Evolutionary conservation across 2,329 filamentous ascomycete species (phyloP).

Genomic region (Zopfia rhizophila): DNA sequence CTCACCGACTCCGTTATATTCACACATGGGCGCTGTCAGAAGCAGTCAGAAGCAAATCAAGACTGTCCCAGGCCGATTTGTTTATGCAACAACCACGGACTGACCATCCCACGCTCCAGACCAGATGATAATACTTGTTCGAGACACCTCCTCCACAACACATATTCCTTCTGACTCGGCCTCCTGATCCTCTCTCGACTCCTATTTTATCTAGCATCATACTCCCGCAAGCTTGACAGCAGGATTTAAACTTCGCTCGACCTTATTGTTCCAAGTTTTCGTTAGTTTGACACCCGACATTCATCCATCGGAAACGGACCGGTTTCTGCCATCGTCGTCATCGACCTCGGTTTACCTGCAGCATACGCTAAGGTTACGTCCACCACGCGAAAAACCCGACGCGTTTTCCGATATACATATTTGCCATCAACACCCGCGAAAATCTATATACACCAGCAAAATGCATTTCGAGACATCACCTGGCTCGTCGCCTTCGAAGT

Average conservation of each 20-base stretch:
- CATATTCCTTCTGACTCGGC: constrained; percentile 47
- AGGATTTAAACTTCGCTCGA: no score
- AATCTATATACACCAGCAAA: constrained; percentile 30
- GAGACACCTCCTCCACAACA: constrained; percentile 32
- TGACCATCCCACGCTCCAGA: constrained; percentile 41
- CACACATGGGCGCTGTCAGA: constrained; percentile 10
- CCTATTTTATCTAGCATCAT: neutral
- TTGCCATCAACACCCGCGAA: constrained; percentile 37
- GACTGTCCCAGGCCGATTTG: constrained; percentile 4
- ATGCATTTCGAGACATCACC: constrained; percentile 52
- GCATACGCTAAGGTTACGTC: constrained; percentile 32
- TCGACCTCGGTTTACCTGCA: constrained; percentile 43
- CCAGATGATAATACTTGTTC: constrained; percentile 43
- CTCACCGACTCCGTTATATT: constrained; percentile 38
- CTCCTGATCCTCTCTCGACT: constrained; percentile 38
- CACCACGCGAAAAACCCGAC: constrained; percentile 19
- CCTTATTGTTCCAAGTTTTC: constrained; percentile 21
- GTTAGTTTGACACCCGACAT: constrained; percentile 27
- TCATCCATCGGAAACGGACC: constrained; percentile 23
- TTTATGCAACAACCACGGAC: constrained; percentile 30
- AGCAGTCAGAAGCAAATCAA: constrained; percentile 40
- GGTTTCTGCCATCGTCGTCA: constrained; percentile 12
- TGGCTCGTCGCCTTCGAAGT: constrained; percentile 50
- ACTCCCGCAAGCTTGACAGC: no score
- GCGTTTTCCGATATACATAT: constrained; percentile 11